phyloP scores from a whole-genome alignment of 108 stramenopile species.

The Fragilaria crotonensis region DNA sequence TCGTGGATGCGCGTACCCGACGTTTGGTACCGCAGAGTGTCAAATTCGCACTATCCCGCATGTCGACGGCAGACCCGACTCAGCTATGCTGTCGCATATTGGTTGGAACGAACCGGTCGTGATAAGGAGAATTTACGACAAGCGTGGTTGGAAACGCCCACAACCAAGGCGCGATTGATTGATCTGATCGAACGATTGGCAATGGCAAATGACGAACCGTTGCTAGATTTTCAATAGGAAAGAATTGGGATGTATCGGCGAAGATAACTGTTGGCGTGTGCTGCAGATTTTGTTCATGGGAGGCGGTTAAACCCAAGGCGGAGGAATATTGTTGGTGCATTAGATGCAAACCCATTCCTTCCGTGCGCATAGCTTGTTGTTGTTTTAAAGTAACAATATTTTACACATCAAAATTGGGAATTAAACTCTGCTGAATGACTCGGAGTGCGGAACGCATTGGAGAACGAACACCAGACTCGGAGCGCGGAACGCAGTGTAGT shows the following conservation, averaged over 20 bases:
- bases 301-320: too few species aligned
- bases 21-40: background rate
- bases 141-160: slow-evolving; percentile 41
- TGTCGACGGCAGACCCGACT: slow-evolving; percentile 51
- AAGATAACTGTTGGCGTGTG: too few species aligned
- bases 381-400: too few species aligned
- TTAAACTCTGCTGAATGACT: too few species aligned
- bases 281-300: too few species aligned
- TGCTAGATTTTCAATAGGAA: background rate
- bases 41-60: slow-evolving; percentile 46
- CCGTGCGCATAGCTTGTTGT: too few species aligned
- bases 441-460: too few species aligned
- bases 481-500: too few species aligned
- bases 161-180: slow-evolving; percentile 35
- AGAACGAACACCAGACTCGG: too few species aligned
- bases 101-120: slow-evolving; percentile 30
- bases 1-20: slow-evolving; percentile 1
- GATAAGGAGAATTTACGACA: slow-evolving; percentile 22
- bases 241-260: background rate
- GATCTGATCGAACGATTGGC: slow-evolving; percentile 17
- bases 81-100: slow-evolving; percentile 48
- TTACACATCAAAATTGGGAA: too few species aligned
- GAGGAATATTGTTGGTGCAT: too few species aligned
- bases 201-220: background rate
- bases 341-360: too few species aligned